Evolutionary conservation across 1,284 basidiomycete species (phyloP).

Genomic region (Cerrena zonata): DNA sequence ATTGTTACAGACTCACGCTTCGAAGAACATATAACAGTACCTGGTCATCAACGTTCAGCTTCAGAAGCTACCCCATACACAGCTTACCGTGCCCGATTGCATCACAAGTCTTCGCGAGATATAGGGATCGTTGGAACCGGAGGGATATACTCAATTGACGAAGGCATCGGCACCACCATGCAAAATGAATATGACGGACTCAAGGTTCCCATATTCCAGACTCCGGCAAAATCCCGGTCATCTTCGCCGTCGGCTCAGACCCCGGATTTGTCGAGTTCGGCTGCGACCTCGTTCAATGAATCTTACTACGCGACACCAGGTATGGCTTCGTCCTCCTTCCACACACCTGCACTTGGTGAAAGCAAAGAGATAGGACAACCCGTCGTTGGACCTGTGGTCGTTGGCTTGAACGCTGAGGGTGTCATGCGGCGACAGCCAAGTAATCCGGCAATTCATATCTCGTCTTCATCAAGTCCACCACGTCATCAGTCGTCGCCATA

Average conservation of each 20-base stretch:
- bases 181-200: slow-evolving; percentile 15
- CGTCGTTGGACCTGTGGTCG: slow-evolving; percentile 54
- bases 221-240: slow-evolving; percentile 41
- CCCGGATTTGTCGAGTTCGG: slow-evolving; percentile 28
- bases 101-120: slow-evolving; percentile 46
- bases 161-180: neutral
- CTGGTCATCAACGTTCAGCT: slow-evolving; percentile 38
- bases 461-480: slow-evolving; percentile 7
- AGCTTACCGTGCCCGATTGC: slow-evolving; percentile 15
- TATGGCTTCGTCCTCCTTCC: slow-evolving; percentile 19
- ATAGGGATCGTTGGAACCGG: slow-evolving; percentile 50
- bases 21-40: slow-evolving; percentile 11
- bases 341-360: slow-evolving; percentile 55
- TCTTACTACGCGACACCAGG: slow-evolving; percentile 11
- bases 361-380: slow-evolving; percentile 50
- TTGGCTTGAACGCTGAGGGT: slow-evolving; percentile 33
- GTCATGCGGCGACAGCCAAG: slow-evolving; percentile 15
- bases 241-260: slow-evolving; percentile 38
- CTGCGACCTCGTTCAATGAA: slow-evolving; percentile 14
- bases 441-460: slow-evolving; percentile 8
- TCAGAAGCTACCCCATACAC: slow-evolving; percentile 39
- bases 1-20: slow-evolving; percentile 21
- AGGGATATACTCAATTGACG: slow-evolving; percentile 11
- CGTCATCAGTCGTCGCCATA: slow-evolving; percentile 32
- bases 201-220: slow-evolving; percentile 46